Conservation (phyloP, 1,284 basidiomycete genomes). For the Leccinum fallax region DNA sequence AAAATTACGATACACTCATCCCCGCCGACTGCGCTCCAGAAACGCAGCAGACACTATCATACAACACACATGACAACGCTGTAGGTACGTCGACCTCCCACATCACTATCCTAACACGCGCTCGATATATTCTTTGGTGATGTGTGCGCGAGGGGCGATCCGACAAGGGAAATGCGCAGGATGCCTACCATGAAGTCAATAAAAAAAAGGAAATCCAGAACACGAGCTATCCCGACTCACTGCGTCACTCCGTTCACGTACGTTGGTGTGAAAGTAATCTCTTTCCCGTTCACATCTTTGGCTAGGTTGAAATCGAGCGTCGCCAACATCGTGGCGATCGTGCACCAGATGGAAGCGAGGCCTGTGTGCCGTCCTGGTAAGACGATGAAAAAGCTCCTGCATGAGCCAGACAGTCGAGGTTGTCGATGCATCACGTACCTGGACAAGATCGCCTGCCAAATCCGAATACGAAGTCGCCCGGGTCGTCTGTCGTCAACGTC, state of each 20-base stretch:
- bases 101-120: not conserved
- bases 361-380: slow-evolving; percentile 16
- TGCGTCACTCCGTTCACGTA: slow-evolving; percentile 1
- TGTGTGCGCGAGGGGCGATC: not conserved
- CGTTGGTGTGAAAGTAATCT: not conserved
- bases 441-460: slow-evolving; percentile 25
- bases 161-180: slow-evolving; percentile 2
- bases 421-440: slow-evolving; percentile 6
- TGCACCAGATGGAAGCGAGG: slow-evolving; percentile 22
- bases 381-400: not conserved
- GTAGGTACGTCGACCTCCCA: not conserved
- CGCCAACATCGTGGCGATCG: slow-evolving; percentile 20
- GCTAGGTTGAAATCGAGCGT: slow-evolving; percentile 7
- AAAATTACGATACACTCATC: too few relatives aligned
- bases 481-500: slow-evolving; percentile 16
- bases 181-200: not conserved
- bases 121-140: not conserved
- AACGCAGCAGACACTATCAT: too few relatives aligned
- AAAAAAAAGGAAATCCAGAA: not conserved
- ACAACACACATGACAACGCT: not conserved
- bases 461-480: slow-evolving; percentile 16
- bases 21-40: too few relatives aligned
- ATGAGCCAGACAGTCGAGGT: not conserved
- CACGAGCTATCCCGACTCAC: slow-evolving; percentile 1
- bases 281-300: too few relatives aligned